Evolutionary conservation across 768 basidiomycete genomes (phyloP).

Genomic region (Pleurotus giganteus): DNA sequence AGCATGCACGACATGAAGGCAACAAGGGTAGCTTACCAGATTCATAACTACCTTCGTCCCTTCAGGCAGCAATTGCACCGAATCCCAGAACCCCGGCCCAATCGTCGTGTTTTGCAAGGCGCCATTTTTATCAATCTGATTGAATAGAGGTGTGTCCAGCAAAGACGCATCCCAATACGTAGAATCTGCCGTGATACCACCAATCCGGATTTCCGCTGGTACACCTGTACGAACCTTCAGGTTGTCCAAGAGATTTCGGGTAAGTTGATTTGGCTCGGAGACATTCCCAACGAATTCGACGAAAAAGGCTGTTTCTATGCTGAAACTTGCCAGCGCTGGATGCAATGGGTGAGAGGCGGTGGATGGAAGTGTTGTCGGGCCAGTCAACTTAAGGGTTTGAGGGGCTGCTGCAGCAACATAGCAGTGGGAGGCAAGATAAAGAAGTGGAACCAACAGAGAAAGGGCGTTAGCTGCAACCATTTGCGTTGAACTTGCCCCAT

Average conservation of each 20-base stretch:
- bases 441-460: constrained; percentile 1
- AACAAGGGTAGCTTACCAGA: constrained; percentile 27
- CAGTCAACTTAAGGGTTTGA: constrained; percentile 31
- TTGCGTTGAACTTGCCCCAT: neutral
- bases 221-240: constrained; percentile 41
- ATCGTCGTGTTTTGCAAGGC: constrained; percentile 49
- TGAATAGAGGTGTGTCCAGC: constrained; percentile 36
- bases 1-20: neutral
- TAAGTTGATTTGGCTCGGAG: constrained; percentile 40
- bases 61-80: constrained; percentile 40
- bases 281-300: constrained; percentile 48
- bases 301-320: constrained; percentile 54
- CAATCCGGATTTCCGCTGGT: constrained; percentile 47
- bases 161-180: constrained; percentile 42
- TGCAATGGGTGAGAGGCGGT: constrained; percentile 42
- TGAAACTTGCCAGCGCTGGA: constrained; percentile 49
- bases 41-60: constrained; percentile 48
- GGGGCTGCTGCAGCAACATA: constrained; percentile 3
- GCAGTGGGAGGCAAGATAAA: neutral
- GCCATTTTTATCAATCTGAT: constrained; percentile 42
- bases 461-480: neutral
- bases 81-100: constrained; percentile 48
- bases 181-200: constrained; percentile 55
- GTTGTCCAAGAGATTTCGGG: constrained; percentile 43
- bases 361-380: constrained; percentile 39